Evolutionary conservation across 1,284 basidiomycete genomes (phyloP).

Genomic region (Laetiporus sulphureus): DNA sequence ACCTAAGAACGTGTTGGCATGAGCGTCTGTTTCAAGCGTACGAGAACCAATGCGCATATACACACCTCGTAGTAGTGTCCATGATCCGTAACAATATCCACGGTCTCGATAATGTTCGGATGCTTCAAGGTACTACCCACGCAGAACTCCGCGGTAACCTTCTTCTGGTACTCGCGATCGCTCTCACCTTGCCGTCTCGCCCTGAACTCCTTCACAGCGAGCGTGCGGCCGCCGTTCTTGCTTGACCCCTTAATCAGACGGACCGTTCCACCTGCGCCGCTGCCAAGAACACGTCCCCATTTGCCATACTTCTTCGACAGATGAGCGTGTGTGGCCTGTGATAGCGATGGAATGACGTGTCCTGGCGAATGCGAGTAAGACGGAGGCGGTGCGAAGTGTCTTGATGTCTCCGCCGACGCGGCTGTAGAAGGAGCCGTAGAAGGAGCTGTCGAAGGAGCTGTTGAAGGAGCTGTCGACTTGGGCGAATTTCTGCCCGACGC

Average conservation of each 20-base stretch:
- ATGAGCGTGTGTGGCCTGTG: slow-evolving; percentile 85
- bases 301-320: slow-evolving; percentile 98
- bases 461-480: slow-evolving; percentile 4
- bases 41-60: slow-evolving; percentile 4
- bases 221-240: slow-evolving; percentile 80
- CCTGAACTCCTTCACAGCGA: slow-evolving; percentile 97
- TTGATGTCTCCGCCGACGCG: slow-evolving; percentile 12
- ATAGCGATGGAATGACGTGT: slow-evolving; percentile 36
- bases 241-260: slow-evolving; percentile 85
- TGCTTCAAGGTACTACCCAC: slow-evolving; percentile 95
- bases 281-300: slow-evolving; percentile 94
- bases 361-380: slow-evolving; percentile 2
- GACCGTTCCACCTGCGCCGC: slow-evolving; percentile 96
- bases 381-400: slow-evolving; percentile 9
- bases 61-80: slow-evolving; percentile 96
- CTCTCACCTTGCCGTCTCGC: slow-evolving; percentile 83
- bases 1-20: slow-evolving; percentile 58
- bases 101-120: slow-evolving; percentile 95
- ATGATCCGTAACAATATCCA: slow-evolving; percentile 97
- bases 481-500: slow-evolving; percentile 7
- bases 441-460: slow-evolving; percentile 7
- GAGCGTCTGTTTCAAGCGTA: slow-evolving; percentile 10
- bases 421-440: slow-evolving; percentile 8
- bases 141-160: slow-evolving; percentile 98
- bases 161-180: slow-evolving; percentile 98